Percentiles rank a stretch among this genome's conserved stretches.
Evolutionary conservation across 202 grass and related monocot genomes (phyloP).

Genomic region (Miscanthus sacchariflorus): DNA sequence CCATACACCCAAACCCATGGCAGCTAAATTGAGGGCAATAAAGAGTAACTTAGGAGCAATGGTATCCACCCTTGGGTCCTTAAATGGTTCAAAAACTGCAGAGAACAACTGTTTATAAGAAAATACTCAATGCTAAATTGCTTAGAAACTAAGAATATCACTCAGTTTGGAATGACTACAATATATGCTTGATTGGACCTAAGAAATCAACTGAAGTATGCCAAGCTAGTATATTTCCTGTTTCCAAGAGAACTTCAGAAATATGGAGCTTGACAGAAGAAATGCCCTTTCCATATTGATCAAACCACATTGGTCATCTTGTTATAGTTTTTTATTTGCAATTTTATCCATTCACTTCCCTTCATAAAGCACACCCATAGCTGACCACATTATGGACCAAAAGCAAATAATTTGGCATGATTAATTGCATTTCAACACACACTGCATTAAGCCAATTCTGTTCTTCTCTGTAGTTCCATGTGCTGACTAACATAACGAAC

Average conservation of each 20-base stretch:
- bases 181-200: neutral
- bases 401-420: neutral
- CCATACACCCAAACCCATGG: conserved; percentile 88
- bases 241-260: conserved; percentile 13
- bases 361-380: neutral
- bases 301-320: neutral
- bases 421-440: neutral
- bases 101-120: conserved; percentile 29
- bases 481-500: neutral
- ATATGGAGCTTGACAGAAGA: neutral
- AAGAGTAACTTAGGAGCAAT: conserved; percentile 87
- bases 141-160: conserved; percentile 1
- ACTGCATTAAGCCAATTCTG: neutral
- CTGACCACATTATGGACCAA: neutral
- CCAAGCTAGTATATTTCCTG: conserved; percentile 3
- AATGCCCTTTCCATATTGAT: conserved; percentile 1
- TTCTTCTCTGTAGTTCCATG: neutral
- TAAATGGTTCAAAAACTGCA: conserved; percentile 97
- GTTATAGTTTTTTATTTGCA: neutral
- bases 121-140: conserved; percentile 10
- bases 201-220: neutral
- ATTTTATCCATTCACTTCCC: neutral
- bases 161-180: neutral
- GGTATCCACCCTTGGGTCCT: conserved; percentile 88
- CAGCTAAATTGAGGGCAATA: conserved; percentile 95